Evolutionary conservation across 352 stramenopile species (phyloP), one percentile per base, ranked within the genome.

Genomic region (Poterioochromonas sp.): DNA sequence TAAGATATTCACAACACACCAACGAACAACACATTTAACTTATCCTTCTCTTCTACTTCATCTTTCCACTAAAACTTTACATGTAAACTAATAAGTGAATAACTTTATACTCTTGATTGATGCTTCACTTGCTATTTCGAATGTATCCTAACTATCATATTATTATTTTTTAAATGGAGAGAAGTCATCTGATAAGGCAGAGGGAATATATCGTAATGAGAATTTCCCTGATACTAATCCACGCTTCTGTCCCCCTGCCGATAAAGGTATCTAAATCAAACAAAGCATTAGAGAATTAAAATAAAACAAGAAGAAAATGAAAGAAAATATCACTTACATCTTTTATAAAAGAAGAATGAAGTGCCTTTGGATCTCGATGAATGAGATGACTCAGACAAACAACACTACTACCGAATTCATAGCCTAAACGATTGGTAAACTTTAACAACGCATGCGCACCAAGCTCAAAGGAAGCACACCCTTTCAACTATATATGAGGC

Each of bases 391-490:
- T 68, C 43, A 78, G 32, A 49, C 49, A 35, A 34, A 78, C 47
- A 1, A 78, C 71, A 34, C 8, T 22, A 35, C 26, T 37, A 26
- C 71, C 71, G 1, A 78, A 29, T 1, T 78, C 71, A 15, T 37
- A 39, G 5, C 54, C 71, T 22, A 26, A 15, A 11, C 12, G 34
- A 34, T 63, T 65, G 1, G 22, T 53, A 12, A 78, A 22, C 47
- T 78, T 78, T 12, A 78, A 20, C 32, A 78, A 22, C 8, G 32
- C 47, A 53, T 78, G 43, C 8, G 47, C 71, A 8, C 71, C 71
- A n/a, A 78, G 71, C 41, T 65, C 47, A 35, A 11, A 12, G 0
- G 41, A 63, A 0, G 32, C 71, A 43, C 71, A 78, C 3, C 71
- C 47, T 15, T 62, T 41, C 68, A 76, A n/a, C n/a, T n/a, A n/a